Conservation (phyloP, 176 grass and related monocot species). For the Phyllostachys edulis region DNA sequence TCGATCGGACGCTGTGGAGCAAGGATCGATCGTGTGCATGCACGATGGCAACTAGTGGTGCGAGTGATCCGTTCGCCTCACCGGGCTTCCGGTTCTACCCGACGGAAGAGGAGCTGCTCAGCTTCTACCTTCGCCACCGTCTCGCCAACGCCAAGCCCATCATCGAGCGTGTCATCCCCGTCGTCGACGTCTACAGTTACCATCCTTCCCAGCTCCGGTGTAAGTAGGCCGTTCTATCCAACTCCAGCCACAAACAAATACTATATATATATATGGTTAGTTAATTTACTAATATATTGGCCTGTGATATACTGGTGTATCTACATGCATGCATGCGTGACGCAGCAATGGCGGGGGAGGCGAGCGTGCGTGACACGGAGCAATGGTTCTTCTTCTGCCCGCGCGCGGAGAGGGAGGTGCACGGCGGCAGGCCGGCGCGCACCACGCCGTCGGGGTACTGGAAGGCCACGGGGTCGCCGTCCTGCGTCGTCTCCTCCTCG, state of each 20-base stretch:
- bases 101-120: conserved; percentile 71
- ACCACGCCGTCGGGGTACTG: conserved; percentile 63
- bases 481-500: conserved; percentile 40
- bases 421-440: conserved; percentile 42
- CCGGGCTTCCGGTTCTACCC: conserved; percentile 70
- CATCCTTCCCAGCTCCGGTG: conserved; percentile 51
- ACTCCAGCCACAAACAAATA: not conserved
- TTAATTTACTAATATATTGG: not conserved
- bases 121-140: conserved; percentile 63
- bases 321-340: too few species aligned
- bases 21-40: not conserved
- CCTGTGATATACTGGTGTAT: not conserved
- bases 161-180: conserved; percentile 56
- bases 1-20: not conserved
- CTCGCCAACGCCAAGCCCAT: conserved; percentile 34
- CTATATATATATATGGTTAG: not conserved
- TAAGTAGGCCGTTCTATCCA: not conserved
- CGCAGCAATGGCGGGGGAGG: conserved; percentile 40
- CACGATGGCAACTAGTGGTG: not conserved
- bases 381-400: conserved; percentile 77
- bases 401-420: conserved; percentile 39
- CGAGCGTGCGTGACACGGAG: conserved; percentile 41
- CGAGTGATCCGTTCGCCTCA: not conserved
- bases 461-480: conserved; percentile 65
- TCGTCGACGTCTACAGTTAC: conserved; percentile 57